These are phyloP conservation scores for Alloascoidea hylecoeti DNA, from an alignment of 805 yeast genomes.

Conservation along the genomic window DNA sequence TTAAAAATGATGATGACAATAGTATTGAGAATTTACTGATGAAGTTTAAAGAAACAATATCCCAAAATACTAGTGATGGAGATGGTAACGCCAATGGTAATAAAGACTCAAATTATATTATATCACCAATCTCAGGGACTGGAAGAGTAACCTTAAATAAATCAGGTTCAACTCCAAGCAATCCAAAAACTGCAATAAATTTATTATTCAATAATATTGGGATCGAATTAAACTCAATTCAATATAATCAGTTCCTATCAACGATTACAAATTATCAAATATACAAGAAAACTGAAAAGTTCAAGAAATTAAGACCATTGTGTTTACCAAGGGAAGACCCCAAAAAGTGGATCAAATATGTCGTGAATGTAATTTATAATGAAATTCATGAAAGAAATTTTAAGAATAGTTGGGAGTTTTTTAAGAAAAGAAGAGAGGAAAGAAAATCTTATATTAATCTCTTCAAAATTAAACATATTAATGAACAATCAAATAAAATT, in stretches of 20 bases:
- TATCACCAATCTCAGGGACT: constrained; percentile 80
- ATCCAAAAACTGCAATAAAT: constrained; percentile 50
- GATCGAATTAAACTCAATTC: constrained; percentile 71
- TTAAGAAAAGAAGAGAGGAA: constrained; percentile 58
- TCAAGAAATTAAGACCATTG: constrained; percentile 55
- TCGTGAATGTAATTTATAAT: constrained; percentile 58
- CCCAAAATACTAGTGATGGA: not conserved
- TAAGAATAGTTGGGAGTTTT: constrained; percentile 82
- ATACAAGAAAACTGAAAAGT: constrained; percentile 63
- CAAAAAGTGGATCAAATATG: constrained; percentile 67
- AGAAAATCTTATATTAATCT: constrained; percentile 50
- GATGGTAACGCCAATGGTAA: too few relatives aligned
- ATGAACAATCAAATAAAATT: constrained; percentile 12
- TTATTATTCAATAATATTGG: constrained; percentile 81
- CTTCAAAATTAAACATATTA: constrained; percentile 49
- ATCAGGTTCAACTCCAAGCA: constrained; percentile 49
- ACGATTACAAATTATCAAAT: constrained; percentile 74
- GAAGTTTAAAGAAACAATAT: constrained; percentile 24
- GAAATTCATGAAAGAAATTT: constrained; percentile 74
- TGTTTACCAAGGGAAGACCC: constrained; percentile 45
- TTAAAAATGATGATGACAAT: constrained; percentile 28
- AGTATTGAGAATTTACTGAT: constrained; percentile 27
- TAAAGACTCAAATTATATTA: constrained; percentile 24
- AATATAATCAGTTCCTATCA: constrained; percentile 70
- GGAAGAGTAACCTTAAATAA: constrained; percentile 79